Conservation (phyloP, 148 eudicot genomes). For the Dysphania ambrosioides region DNA sequence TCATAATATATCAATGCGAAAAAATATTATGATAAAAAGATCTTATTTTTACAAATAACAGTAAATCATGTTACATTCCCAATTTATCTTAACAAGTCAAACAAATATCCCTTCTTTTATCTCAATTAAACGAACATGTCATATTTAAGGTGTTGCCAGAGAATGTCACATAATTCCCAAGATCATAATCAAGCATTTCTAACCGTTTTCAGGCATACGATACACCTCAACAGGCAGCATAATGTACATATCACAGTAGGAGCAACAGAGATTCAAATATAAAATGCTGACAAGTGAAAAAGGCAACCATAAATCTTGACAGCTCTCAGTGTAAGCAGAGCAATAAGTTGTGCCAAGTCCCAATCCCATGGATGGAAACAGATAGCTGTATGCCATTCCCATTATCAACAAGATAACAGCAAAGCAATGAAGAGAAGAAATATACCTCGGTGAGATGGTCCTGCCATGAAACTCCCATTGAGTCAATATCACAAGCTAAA, state of each 20-base stretch:
- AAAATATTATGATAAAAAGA: no score
- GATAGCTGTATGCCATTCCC: slow-evolving; percentile 3
- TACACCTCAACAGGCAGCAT: neutral
- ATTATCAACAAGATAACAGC: slow-evolving; percentile 12
- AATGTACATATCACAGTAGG: neutral
- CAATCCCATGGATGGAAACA: neutral
- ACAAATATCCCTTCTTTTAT: neutral
- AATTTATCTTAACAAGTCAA: neutral
- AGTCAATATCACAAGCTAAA: slow-evolving; percentile 35
- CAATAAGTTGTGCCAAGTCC: neutral
- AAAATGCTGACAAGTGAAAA: neutral
- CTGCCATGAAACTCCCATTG: slow-evolving; percentile 48
- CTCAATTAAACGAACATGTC: neutral
- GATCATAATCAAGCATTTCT: neutral
- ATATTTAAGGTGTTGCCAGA: neutral
- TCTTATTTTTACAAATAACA: neutral
- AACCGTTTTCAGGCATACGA: neutral
- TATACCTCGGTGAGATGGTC: slow-evolving; percentile 71
- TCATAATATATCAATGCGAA: neutral
- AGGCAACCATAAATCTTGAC: neutral
- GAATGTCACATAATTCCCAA: neutral
- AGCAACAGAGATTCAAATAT: neutral
- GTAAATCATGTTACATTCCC: neutral
- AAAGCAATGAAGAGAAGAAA: slow-evolving; percentile 15
- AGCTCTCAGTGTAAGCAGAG: no score